A percentile compares a stretch with the other conserved stretches of the same genome.
phyloP scores from a whole-genome alignment of 192 early-diverging fungal genomes.

The Podochytrium sp. region DNA sequence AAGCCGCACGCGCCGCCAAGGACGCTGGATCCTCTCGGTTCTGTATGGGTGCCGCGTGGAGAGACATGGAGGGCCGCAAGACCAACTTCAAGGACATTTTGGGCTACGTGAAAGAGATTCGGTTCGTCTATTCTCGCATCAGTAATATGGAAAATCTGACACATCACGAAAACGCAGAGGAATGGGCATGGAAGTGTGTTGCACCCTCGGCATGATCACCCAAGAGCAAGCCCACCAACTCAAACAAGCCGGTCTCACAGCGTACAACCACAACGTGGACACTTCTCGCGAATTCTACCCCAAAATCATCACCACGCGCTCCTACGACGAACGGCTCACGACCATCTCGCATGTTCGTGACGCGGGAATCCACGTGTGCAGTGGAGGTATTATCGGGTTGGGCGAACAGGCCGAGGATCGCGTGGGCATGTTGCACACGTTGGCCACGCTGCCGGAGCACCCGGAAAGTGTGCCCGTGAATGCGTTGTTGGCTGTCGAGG shows the following conservation, averaged over 20 bases:
- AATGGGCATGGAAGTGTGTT: conserved; percentile 90
- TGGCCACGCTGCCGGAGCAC: conserved; percentile 71
- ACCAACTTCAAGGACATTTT: conserved; percentile 82
- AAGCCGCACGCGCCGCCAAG: conserved; percentile 73
- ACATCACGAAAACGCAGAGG: too few relatives aligned
- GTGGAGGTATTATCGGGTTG: conserved; percentile 84
- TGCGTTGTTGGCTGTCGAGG: conserved; percentile 76
- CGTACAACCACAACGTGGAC: conserved; percentile 88
- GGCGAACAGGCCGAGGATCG: conserved; percentile 75
- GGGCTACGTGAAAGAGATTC: conserved; percentile 74
- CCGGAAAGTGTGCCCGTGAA: conserved; percentile 84
- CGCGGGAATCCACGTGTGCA: conserved; percentile 81
- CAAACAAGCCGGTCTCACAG: conserved; percentile 82
- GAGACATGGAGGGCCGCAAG: conserved; percentile 78
- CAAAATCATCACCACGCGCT: conserved; percentile 80
- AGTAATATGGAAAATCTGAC: too few relatives aligned
- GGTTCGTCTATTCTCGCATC: conserved; percentile 49
- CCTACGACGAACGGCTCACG: conserved; percentile 77
- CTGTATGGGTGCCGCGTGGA: conserved; percentile 89
- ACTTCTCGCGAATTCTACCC: conserved; percentile 79
- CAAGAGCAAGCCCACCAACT: conserved; percentile 72
- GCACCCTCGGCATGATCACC: conserved; percentile 82
- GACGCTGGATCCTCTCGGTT: conserved; percentile 79
- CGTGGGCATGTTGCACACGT: conserved; percentile 75
- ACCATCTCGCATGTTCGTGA: conserved; percentile 74